Evolutionary conservation across 495 filamentous ascomycete species (phyloP).

Genomic region (Neurospora sp.): DNA sequence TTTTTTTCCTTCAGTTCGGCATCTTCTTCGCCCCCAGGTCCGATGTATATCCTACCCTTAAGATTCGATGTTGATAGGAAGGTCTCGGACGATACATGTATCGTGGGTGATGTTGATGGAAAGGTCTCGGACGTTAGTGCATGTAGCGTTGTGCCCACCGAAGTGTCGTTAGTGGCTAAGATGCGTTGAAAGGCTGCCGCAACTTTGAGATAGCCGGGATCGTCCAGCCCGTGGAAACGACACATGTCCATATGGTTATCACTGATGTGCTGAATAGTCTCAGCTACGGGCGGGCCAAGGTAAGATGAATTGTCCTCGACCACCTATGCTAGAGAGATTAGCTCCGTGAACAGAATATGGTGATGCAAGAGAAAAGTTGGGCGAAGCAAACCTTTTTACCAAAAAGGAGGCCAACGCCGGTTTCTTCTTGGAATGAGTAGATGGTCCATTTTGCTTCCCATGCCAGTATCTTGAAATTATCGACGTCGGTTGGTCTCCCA

Average conservation of each 20-base stretch:
- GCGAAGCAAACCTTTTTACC: background rate
- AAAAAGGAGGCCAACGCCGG: background rate
- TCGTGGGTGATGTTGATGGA: too few species aligned
- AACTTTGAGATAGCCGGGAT: background rate
- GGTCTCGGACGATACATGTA: too few species aligned
- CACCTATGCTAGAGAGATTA: background rate
- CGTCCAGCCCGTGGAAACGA: background rate
- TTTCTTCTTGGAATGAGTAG: background rate
- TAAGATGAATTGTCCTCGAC: background rate
- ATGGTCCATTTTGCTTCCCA: background rate
- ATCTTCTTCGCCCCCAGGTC: too few species aligned
- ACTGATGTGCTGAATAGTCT: background rate
- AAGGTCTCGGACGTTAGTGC: too few species aligned
- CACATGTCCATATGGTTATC: conserved; percentile 4
- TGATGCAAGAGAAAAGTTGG: background rate
- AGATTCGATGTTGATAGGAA: too few species aligned
- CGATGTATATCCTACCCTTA: too few species aligned
- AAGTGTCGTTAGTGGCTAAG: background rate
- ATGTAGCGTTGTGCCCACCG: too few species aligned
- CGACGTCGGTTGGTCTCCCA: background rate
- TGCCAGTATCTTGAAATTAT: background rate
- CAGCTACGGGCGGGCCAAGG: background rate
- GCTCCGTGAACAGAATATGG: background rate
- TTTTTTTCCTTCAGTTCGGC: too few species aligned
- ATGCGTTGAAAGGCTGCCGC: background rate